A percentile compares a stretch with the other conserved stretches of the same genome.
These are phyloP conservation scores for Thinopyrum elongatum DNA, from an alignment of 176 grass and related monocot genomes.

Conservation along the genomic window DNA sequence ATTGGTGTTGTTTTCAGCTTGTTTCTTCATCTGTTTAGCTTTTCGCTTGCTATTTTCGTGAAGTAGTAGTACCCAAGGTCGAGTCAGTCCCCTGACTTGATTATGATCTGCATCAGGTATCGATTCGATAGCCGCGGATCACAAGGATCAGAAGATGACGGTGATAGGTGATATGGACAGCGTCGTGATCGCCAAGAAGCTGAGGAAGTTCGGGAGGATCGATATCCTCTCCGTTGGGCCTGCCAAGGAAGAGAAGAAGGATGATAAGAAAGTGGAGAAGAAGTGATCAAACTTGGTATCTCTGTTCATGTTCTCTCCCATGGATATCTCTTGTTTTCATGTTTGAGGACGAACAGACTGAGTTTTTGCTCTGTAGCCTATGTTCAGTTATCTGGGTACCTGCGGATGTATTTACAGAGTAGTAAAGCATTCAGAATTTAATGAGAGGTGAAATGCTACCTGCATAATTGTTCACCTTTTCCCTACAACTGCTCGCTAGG, in stretches of 20 bases:
- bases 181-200: slow-evolving; percentile 67
- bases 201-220: slow-evolving; percentile 75
- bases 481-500: too few relatives aligned
- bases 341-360: neutral
- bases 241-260: slow-evolving; percentile 79
- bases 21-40: neutral
- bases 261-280: slow-evolving; percentile 67
- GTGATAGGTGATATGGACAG: slow-evolving; percentile 81
- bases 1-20: neutral
- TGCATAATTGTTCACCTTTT: neutral
- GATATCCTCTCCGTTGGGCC: slow-evolving; percentile 75
- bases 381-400: neutral
- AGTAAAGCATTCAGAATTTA: neutral
- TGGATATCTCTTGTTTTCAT: too few relatives aligned
- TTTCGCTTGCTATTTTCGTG: neutral
- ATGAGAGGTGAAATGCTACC: too few relatives aligned
- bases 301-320: neutral
- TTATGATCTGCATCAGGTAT: slow-evolving; percentile 48
- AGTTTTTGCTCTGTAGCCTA: neutral
- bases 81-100: neutral
- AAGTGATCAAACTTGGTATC: slow-evolving; percentile 23
- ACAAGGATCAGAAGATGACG: slow-evolving; percentile 74
- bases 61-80: neutral
- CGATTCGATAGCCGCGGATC: slow-evolving; percentile 71
- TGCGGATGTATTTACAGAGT: neutral